Evolutionary conservation across 2,329 filamentous ascomycete species (phyloP).

Genomic region (Corinectria fuckeliana): DNA sequence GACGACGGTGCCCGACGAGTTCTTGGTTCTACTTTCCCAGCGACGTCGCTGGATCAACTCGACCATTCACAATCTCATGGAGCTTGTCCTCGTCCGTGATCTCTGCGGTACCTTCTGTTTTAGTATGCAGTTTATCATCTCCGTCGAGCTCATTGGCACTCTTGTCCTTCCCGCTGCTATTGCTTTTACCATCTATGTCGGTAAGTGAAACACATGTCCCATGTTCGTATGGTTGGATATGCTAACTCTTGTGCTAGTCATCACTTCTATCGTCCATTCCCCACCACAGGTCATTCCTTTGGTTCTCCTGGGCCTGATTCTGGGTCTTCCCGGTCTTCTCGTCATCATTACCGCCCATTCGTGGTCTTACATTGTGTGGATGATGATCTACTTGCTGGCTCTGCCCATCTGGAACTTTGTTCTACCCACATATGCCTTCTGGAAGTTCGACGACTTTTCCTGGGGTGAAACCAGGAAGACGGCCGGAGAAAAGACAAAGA

Average conservation of each 20-base stretch:
- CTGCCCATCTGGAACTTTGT: slow-evolving; percentile 98
- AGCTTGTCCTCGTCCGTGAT: slow-evolving; percentile 92
- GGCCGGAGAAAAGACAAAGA: slow-evolving; percentile 86
- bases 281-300: slow-evolving; percentile 89
- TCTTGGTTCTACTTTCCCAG: slow-evolving; percentile 91
- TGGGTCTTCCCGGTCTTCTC: slow-evolving; percentile 89
- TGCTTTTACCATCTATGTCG: slow-evolving; percentile 94
- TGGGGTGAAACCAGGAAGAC: slow-evolving; percentile 99
- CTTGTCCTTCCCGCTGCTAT: slow-evolving; percentile 95
- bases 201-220: slow-evolving; percentile 59
- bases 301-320: slow-evolving; percentile 84
- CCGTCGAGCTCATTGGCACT: slow-evolving; percentile 93
- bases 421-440: slow-evolving; percentile 91
- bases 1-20: slow-evolving; percentile 92
- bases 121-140: slow-evolving; percentile 99
- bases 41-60: slow-evolving; percentile 99
- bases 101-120: slow-evolving; percentile 99
- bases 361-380: slow-evolving; percentile 92
- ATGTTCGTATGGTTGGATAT: background rate
- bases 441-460: slow-evolving; percentile 99
- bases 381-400: slow-evolving; percentile 93
- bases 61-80: slow-evolving; percentile 98
- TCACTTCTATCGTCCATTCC: slow-evolving; percentile 80
- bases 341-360: slow-evolving; percentile 94
- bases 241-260: slow-evolving; percentile 58